Evolutionary conservation across 2,329 filamentous ascomycete species (phyloP).

Genomic region (Emergomyces africanus): DNA sequence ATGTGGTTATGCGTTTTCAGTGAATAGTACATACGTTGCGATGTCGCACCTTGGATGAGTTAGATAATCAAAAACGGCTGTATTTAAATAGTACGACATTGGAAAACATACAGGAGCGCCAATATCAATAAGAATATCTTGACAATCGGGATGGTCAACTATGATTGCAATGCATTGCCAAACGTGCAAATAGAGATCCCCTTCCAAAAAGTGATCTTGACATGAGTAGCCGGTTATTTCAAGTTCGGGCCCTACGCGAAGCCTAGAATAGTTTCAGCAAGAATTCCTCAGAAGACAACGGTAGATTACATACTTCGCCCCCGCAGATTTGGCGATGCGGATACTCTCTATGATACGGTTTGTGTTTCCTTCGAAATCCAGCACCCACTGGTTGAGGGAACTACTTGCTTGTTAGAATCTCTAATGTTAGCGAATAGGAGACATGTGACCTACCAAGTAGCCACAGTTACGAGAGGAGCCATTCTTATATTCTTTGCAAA

Average conservation of each 20-base stretch:
- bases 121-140: slow-evolving; percentile 35
- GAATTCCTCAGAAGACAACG: neutral
- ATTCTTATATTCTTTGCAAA: neutral
- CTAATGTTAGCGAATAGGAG: neutral
- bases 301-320: slow-evolving; percentile 28
- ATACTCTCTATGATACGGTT: slow-evolving; percentile 52
- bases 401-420: neutral
- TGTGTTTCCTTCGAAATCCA: slow-evolving; percentile 51
- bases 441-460: slow-evolving; percentile 2
- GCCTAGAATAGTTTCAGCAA: slow-evolving; percentile 5
- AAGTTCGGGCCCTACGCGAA: slow-evolving; percentile 43
- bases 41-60: slow-evolving; percentile 6
- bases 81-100: neutral
- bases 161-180: slow-evolving; percentile 34
- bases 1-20: neutral
- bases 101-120: slow-evolving; percentile 18
- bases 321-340: slow-evolving; percentile 41
- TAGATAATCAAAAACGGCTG: neutral
- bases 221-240: slow-evolving; percentile 13
- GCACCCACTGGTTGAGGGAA: slow-evolving; percentile 20
- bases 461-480: slow-evolving; percentile 4
- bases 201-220: slow-evolving; percentile 11
- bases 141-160: slow-evolving; percentile 1
- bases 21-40: slow-evolving; percentile 35
- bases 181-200: slow-evolving; percentile 42